phyloP scores from a whole-genome alignment of 441 rosid genomes.

The Mallotus repandus region DNA sequence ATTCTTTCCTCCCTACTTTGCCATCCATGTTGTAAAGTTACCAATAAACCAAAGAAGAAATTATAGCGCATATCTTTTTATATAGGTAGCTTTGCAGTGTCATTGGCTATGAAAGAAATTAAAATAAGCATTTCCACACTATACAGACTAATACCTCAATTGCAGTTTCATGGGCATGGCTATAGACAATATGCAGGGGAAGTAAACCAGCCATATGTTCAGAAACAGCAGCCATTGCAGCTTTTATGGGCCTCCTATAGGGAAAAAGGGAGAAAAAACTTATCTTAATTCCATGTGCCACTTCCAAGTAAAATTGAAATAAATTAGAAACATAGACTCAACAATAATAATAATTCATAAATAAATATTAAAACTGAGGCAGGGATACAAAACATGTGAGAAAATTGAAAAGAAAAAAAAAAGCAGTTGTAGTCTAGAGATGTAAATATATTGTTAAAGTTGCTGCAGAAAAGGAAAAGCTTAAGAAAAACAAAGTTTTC shows the following conservation, averaged over 20 bases:
- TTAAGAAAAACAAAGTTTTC: too few relatives aligned
- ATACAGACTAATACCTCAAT: slow-evolving; percentile 64
- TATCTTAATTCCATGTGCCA: not conserved
- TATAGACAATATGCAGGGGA: slow-evolving; percentile 96
- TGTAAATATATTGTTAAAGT: not conserved
- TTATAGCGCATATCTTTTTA: not conserved
- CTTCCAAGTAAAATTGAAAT: not conserved
- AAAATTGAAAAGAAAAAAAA: not conserved
- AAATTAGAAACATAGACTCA: not conserved
- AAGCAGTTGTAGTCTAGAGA: not conserved
- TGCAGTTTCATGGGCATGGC: slow-evolving; percentile 95
- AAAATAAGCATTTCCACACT: slow-evolving; percentile 6
- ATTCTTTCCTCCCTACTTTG: too few relatives aligned
- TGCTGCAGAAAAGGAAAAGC: too few relatives aligned
- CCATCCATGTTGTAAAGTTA: not conserved
- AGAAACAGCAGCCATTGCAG: slow-evolving; percentile 90
- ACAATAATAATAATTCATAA: not conserved
- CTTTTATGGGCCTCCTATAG: slow-evolving; percentile 83
- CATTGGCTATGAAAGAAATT: not conserved
- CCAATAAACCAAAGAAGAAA: not conserved
- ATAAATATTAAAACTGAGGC: too few relatives aligned
- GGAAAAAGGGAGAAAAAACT: slow-evolving; percentile 9
- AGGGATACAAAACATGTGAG: not conserved
- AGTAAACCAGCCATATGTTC: slow-evolving; percentile 97
- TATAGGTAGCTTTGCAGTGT: not conserved